phyloP scores from a whole-genome alignment of 2,329 filamentous ascomycete species.

The Aspergillus phoenicis region DNA sequence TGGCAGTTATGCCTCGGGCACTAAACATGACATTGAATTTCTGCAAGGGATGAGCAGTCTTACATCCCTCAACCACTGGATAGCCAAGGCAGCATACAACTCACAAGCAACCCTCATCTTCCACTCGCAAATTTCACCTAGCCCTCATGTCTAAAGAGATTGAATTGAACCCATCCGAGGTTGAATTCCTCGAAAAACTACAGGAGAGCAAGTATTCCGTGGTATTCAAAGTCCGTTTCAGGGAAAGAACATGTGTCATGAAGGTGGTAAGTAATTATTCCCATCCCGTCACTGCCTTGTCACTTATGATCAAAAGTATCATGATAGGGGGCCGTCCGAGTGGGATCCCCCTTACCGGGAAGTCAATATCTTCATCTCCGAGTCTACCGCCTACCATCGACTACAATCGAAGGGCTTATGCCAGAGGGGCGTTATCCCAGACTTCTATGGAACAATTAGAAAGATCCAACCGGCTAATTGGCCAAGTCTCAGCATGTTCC shows the following conservation, averaged over 20 bases:
- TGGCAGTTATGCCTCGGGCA: too few relatives aligned
- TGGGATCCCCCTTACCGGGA: conserved; percentile 15
- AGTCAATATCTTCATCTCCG: conserved; percentile 20
- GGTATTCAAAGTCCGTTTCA: not conserved
- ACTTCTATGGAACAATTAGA: conserved; percentile 22
- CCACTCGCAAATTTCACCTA: not conserved
- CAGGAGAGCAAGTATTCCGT: not conserved
- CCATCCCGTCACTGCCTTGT: not conserved
- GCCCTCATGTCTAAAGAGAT: not conserved
- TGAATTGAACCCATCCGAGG: not conserved
- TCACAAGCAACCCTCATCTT: not conserved
- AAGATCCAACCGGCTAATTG: conserved; percentile 14
- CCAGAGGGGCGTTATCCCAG: conserved; percentile 16
- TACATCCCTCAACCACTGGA: not conserved
- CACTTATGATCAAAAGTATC: conserved; percentile 16
- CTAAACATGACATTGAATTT: too few relatives aligned
- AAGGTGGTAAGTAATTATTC: not conserved
- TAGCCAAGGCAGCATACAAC: not conserved
- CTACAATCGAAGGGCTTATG: conserved; percentile 24
- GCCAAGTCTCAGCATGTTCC: conserved; percentile 19
- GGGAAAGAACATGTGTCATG: not conserved
- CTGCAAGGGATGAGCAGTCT: too few relatives aligned
- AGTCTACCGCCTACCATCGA: conserved; percentile 21
- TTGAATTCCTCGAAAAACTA: not conserved
- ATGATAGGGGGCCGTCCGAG: conserved; percentile 8